A percentile compares a stretch with the other conserved stretches of the same genome.
Evolutionary conservation across 352 stramenopile genomes (phyloP).

Genomic region (Elongisporangium prolatum): DNA sequence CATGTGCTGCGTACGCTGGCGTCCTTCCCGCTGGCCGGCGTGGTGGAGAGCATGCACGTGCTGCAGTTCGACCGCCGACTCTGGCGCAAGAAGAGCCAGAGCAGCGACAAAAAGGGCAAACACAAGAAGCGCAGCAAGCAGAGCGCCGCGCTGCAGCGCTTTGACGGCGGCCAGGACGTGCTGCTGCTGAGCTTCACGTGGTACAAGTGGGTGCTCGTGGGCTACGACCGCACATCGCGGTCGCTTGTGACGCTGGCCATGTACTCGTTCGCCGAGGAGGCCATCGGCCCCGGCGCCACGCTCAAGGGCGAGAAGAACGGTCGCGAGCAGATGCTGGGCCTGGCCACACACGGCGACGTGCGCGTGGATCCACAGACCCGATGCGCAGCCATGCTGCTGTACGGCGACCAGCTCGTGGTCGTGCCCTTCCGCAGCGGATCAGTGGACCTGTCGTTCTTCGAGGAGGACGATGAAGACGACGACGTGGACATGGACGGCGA

Average conservation of each 20-base stretch:
- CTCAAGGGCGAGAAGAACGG: constrained; percentile 78
- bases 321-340: constrained; percentile 65
- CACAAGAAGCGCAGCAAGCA: not conserved
- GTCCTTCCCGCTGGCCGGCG: constrained; percentile 66
- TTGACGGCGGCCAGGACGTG: constrained; percentile 65
- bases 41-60: constrained; percentile 67
- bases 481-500: constrained; percentile 30
- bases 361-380: constrained; percentile 71
- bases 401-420: constrained; percentile 77
- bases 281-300: constrained; percentile 73
- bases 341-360: constrained; percentile 42
- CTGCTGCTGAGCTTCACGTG: constrained; percentile 68
- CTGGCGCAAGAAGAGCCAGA: constrained; percentile 42
- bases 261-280: constrained; percentile 78
- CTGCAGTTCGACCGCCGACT: constrained; percentile 62
- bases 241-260: constrained; percentile 65
- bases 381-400: constrained; percentile 80
- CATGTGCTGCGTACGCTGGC: constrained; percentile 70
- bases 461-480: constrained; percentile 71
- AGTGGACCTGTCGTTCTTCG: constrained; percentile 75
- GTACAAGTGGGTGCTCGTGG: constrained; percentile 82
- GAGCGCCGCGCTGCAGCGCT: constrained; percentile 24
- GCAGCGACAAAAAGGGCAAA: not conserved
- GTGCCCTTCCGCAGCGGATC: constrained; percentile 78
- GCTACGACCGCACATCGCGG: constrained; percentile 50